Conservation (phyloP, 257 asterid genomes). For the Eucommia ulmoides region DNA sequence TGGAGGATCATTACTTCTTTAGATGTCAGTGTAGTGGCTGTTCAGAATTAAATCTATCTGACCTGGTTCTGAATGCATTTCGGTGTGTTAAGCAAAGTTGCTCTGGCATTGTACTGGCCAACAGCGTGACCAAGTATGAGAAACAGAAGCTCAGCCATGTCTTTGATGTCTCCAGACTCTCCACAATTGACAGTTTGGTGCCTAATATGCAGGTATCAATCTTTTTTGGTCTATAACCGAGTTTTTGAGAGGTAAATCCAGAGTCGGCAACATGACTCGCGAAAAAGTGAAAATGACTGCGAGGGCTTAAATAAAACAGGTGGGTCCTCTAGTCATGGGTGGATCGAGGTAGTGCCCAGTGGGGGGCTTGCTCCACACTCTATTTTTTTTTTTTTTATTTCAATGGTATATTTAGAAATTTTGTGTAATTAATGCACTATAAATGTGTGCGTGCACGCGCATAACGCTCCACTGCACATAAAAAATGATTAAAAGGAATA, state of each 20-base stretch:
- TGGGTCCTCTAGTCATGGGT: not conserved
- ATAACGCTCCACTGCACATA: too few relatives aligned
- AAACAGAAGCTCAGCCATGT: slow-evolving; percentile 29
- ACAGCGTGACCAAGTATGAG: slow-evolving; percentile 34
- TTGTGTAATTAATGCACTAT: too few relatives aligned
- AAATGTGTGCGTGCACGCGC: too few relatives aligned
- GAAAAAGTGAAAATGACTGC: not conserved
- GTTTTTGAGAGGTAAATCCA: not conserved
- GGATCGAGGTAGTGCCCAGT: too few relatives aligned
- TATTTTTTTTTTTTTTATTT: too few relatives aligned
- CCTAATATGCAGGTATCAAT: slow-evolving; percentile 38
- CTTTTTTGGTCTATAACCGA: not conserved
- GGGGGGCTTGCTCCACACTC: too few relatives aligned
- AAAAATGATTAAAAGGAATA: too few relatives aligned
- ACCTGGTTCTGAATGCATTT: slow-evolving; percentile 58
- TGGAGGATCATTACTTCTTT: slow-evolving; percentile 69
- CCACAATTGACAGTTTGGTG: slow-evolving; percentile 14
- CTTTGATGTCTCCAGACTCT: slow-evolving; percentile 8
- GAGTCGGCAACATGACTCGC: not conserved
- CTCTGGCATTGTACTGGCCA: slow-evolving; percentile 60
- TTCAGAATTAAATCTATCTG: slow-evolving; percentile 51
- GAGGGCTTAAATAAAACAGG: not conserved
- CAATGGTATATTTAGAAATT: too few relatives aligned
- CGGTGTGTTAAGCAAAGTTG: slow-evolving; percentile 53
- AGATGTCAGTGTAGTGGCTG: slow-evolving; percentile 77